Percentiles rank a stretch among this genome's conserved stretches.
These are phyloP conservation scores for Syzygium grande DNA, from an alignment of 345 rosid species.

Conservation along the genomic window DNA sequence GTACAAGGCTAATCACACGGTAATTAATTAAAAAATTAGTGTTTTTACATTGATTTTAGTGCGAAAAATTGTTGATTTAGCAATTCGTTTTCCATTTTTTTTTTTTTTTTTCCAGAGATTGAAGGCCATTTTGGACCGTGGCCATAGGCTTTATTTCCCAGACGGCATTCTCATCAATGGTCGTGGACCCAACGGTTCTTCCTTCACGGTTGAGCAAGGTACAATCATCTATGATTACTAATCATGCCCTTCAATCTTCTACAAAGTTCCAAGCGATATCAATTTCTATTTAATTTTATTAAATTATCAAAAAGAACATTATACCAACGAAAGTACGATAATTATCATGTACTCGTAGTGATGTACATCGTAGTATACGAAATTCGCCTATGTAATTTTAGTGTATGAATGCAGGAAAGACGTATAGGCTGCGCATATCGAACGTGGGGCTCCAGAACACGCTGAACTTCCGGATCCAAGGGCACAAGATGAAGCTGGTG, in stretches of 20 bases:
- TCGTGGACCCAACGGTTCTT: slow-evolving; percentile 36
- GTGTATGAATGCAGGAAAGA: slow-evolving; percentile 32
- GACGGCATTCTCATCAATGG: slow-evolving; percentile 79
- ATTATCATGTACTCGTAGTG: neutral
- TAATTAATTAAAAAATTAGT: slow-evolving; percentile 4
- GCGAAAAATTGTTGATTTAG: neutral
- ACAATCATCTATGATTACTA: neutral
- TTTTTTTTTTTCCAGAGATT: slow-evolving; percentile 23
- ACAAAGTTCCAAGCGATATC: neutral
- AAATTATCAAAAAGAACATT: neutral
- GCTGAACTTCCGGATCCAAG: slow-evolving; percentile 59
- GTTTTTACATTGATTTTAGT: neutral
- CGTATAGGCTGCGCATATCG: slow-evolving; percentile 78
- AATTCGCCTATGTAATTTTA: neutral
- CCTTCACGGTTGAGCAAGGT: slow-evolving; percentile 65
- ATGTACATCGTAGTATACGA: neutral
- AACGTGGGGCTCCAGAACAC: slow-evolving; percentile 76
- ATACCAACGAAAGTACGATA: neutral
- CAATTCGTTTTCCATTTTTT: no score
- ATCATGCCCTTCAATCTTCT: neutral
- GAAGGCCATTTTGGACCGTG: slow-evolving; percentile 45
- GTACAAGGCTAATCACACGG: slow-evolving; percentile 63
- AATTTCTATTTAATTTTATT: neutral
- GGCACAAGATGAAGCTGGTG: slow-evolving; percentile 69
- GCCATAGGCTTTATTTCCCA: slow-evolving; percentile 57